Evolutionary conservation across 2,329 filamentous ascomycete species (phyloP).

Genomic region (Biscogniauxia mediterranea): DNA sequence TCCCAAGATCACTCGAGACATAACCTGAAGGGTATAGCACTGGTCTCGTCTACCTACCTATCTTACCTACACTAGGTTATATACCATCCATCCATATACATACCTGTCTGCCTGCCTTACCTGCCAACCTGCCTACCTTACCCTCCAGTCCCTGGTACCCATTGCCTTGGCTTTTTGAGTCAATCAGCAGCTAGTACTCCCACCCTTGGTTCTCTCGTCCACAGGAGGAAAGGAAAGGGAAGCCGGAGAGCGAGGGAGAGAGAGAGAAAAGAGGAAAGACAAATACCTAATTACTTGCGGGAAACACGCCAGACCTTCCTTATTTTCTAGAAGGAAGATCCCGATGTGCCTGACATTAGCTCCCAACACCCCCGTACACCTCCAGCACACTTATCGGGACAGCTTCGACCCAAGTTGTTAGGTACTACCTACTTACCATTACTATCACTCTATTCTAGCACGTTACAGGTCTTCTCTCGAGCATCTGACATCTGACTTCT

Average conservation of each 20-base stretch:
- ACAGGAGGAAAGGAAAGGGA: neutral
- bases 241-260: neutral
- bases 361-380: neutral
- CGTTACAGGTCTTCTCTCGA: no score
- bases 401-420: neutral
- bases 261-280: neutral
- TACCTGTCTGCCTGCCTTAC: slow-evolving; percentile 3
- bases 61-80: neutral
- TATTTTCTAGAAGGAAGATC: slow-evolving; percentile 1
- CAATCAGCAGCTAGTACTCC: neutral
- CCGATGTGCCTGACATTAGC: slow-evolving; percentile 8
- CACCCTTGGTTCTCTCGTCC: neutral
- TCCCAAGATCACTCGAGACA: slow-evolving; percentile 5
- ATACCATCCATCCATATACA: slow-evolving; percentile 4
- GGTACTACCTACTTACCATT: neutral
- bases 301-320: no score
- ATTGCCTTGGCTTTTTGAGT: slow-evolving; percentile 12
- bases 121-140: neutral
- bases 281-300: no score
- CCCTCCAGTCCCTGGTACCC: slow-evolving; percentile 14
- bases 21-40: neutral
- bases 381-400: neutral
- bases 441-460: neutral
- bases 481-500: no score
- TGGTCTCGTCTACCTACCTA: neutral